Evolutionary conservation across 2,329 filamentous ascomycete genomes (phyloP).

Genomic region (Thermoascus crustaceus): DNA sequence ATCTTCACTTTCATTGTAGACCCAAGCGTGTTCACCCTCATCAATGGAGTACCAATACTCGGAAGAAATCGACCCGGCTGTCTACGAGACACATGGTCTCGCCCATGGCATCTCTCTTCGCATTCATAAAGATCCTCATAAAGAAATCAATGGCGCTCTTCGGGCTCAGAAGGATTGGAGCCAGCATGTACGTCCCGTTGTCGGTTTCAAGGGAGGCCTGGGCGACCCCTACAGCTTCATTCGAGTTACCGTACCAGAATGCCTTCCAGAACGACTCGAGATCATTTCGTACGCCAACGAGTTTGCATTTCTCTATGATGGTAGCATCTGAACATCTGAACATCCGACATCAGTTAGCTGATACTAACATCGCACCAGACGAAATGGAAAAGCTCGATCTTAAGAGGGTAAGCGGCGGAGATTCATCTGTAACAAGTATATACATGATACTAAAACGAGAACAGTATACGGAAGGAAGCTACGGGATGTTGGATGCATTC

Average conservation of each 20-base stretch:
- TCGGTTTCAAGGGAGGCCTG: slow-evolving; percentile 22
- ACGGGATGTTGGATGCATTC: slow-evolving; percentile 4
- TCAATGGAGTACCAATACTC: slow-evolving; percentile 24
- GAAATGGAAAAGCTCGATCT: too few species aligned
- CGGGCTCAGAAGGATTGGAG: slow-evolving; percentile 31
- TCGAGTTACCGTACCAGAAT: slow-evolving; percentile 27
- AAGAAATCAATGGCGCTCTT: slow-evolving; percentile 24
- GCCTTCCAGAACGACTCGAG: slow-evolving; percentile 32
- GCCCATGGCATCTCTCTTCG: slow-evolving; percentile 19
- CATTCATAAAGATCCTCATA: slow-evolving; percentile 12
- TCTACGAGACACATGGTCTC: slow-evolving; percentile 23
- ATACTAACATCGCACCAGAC: too few species aligned
- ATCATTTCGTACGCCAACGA: slow-evolving; percentile 35
- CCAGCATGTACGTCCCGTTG: slow-evolving; percentile 19
- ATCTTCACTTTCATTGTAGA: too few species aligned
- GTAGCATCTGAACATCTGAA: slow-evolving; percentile 13
- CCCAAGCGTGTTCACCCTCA: too few species aligned
- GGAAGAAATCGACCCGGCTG: slow-evolving; percentile 14
- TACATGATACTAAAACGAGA: too few species aligned
- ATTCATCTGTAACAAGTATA: too few species aligned
- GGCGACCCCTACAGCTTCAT: slow-evolving; percentile 22
- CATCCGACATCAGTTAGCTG: too few species aligned
- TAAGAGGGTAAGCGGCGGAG: too few species aligned
- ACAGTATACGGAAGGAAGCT: too few species aligned
- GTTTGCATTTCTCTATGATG: slow-evolving; percentile 36